phyloP scores from a whole-genome alignment of 1,284 basidiomycete species.

The Inonotus hispidus region DNA sequence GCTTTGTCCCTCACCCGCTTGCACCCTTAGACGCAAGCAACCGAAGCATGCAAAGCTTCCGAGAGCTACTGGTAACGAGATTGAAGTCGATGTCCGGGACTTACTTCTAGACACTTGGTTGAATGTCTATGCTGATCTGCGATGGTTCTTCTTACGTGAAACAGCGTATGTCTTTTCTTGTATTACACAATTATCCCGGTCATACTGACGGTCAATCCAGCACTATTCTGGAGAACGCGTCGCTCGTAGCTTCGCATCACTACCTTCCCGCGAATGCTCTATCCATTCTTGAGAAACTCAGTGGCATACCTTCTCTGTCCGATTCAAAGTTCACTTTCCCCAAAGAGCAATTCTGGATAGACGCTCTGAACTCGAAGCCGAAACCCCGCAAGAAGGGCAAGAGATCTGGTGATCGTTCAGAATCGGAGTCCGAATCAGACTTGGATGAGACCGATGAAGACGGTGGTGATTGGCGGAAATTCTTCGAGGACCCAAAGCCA shows the following conservation, averaged over 20 bases:
- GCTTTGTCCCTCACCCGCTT: conserved; percentile 50
- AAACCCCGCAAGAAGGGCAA: conserved; percentile 43
- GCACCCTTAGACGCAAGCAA: conserved; percentile 24
- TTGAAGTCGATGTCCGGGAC: conserved; percentile 57
- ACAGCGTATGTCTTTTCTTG: conserved; percentile 49
- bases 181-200: conserved; percentile 2
- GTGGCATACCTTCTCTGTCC: conserved; percentile 68
- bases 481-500: conserved; percentile 60
- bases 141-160: conserved; percentile 92
- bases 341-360: conserved; percentile 66
- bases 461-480: conserved; percentile 63
- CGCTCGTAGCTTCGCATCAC: conserved; percentile 28
- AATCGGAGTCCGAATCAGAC: conserved; percentile 31
- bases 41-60: conserved; percentile 18
- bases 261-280: conserved; percentile 61
- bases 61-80: conserved; percentile 10
- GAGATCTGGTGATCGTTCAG: conserved; percentile 28
- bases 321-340: not conserved
- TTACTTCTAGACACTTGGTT: conserved; percentile 69
- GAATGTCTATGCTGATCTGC: conserved; percentile 81
- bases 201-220: conserved; percentile 17
- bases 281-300: conserved; percentile 70
- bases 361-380: conserved; percentile 61
- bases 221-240: conserved; percentile 23
- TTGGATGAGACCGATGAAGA: conserved; percentile 39